Conservation (phyloP, 2,329 filamentous ascomycete genomes). For the Alternaria novae-zelandiae region DNA sequence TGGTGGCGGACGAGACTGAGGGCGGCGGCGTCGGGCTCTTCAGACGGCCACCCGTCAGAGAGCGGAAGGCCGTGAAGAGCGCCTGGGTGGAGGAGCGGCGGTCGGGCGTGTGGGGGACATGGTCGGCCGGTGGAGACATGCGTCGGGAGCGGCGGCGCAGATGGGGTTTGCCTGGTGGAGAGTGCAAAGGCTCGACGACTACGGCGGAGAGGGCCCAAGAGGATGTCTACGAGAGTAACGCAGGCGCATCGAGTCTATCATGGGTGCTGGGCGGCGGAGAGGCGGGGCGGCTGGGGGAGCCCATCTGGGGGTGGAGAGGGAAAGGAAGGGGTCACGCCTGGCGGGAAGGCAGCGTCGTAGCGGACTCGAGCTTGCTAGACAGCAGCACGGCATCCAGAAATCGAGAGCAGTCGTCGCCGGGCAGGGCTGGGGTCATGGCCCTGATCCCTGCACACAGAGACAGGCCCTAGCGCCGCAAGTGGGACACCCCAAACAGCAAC, state of each 20-base stretch:
- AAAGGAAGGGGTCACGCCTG: background rate
- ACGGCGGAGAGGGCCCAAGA: constrained; percentile 3
- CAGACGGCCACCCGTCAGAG: constrained; percentile 44
- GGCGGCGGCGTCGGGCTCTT: constrained; percentile 43
- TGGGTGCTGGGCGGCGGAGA: constrained; percentile 17
- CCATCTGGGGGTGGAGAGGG: constrained; percentile 16
- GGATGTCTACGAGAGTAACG: constrained; percentile 18
- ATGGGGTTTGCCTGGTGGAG: background rate
- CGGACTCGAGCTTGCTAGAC: constrained; percentile 6
- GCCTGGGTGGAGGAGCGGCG: constrained; percentile 47
- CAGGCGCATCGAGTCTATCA: constrained; percentile 24
- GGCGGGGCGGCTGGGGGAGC: constrained; percentile 23
- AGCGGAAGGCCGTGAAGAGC: constrained; percentile 48
- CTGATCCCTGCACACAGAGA: constrained; percentile 8
- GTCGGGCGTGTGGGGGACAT: constrained; percentile 48
- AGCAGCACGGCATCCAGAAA: constrained; percentile 1
- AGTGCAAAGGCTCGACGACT: background rate
- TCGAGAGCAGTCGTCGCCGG: background rate
- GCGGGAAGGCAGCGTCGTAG: constrained; percentile 2
- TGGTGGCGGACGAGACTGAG: constrained; percentile 37
- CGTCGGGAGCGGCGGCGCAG: constrained; percentile 25
- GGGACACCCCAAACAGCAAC: constrained; percentile 21
- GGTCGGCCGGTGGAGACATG: constrained; percentile 48
- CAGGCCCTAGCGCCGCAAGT: constrained; percentile 4
- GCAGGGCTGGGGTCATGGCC: background rate